These are phyloP conservation scores for Osmanthus fragrans DNA, from an alignment of 257 asterid genomes.

Conservation along the genomic window DNA sequence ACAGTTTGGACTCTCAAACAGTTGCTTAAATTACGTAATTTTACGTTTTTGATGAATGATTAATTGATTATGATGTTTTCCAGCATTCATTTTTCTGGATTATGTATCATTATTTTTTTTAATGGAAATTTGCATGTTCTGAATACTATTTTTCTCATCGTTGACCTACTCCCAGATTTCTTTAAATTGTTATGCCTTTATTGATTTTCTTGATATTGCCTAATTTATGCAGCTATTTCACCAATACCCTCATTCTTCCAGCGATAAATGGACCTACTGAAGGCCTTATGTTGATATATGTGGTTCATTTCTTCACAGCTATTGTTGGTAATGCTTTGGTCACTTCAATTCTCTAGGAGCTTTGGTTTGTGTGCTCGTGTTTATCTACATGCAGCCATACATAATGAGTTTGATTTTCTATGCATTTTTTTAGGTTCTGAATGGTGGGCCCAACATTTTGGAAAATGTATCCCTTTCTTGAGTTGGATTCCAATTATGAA, in stretches of 20 bases:
- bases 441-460: conserved; percentile 92
- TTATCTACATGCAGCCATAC: conserved; percentile 11
- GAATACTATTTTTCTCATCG: background rate
- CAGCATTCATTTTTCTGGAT: background rate
- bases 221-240: conserved; percentile 69
- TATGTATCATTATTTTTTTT: background rate
- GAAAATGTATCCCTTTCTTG: conserved; percentile 69
- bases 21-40: background rate
- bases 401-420: conserved; percentile 12
- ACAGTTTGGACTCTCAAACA: background rate
- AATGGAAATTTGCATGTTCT: background rate
- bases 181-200: background rate
- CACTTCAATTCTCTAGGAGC: conserved; percentile 23
- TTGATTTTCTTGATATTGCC: conserved; percentile 16
- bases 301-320: conserved; percentile 70
- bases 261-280: conserved; percentile 94
- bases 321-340: conserved; percentile 55
- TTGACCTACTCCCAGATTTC: background rate
- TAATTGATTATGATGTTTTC: background rate
- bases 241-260: conserved; percentile 91
- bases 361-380: conserved; percentile 1
- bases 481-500: conserved; percentile 78
- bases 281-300: conserved; percentile 82
- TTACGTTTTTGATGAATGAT: background rate
- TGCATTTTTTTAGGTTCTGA: conserved; percentile 67